phyloP scores from a whole-genome alignment of 2,329 filamentous ascomycete species.

The Xenoacremonium recifei region DNA sequence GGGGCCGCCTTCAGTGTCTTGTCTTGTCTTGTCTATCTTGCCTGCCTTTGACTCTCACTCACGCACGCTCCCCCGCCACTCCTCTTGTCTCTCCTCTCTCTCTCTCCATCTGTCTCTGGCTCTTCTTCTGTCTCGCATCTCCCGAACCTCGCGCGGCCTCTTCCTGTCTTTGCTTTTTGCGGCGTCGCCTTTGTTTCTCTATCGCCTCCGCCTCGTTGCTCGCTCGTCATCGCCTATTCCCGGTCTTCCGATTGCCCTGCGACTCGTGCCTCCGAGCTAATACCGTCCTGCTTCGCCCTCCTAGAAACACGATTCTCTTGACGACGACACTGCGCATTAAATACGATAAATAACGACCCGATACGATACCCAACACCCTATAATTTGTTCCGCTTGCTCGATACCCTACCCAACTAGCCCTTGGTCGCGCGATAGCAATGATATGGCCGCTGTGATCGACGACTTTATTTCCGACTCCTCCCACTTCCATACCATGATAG shows the following conservation, averaged over 20 bases:
- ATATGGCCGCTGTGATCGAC: conserved; percentile 64
- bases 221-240: conserved; percentile 23
- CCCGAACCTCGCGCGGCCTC: background rate
- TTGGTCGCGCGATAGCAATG: conserved; percentile 36
- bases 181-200: background rate
- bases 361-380: conserved; percentile 16
- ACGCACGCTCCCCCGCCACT: background rate
- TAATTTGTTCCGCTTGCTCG: background rate
- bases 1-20: too few species aligned
- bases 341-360: conserved; percentile 18
- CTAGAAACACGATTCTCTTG: conserved; percentile 4
- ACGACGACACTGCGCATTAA: background rate
- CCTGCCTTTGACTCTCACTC: too few species aligned
- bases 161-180: conserved; percentile 1
- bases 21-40: too few species aligned
- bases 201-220: conserved; percentile 17
- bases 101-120: conserved; percentile 12
- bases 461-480: conserved; percentile 74
- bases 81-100: conserved; percentile 21
- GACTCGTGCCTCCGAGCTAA: conserved; percentile 7
- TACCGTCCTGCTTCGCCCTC: conserved; percentile 3
- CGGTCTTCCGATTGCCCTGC: conserved; percentile 8
- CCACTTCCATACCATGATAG: conserved; percentile 70
- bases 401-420: background rate
- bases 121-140: background rate